Conservation (phyloP, 2,329 filamentous ascomycete genomes). For the Elsinoe batatas region DNA sequence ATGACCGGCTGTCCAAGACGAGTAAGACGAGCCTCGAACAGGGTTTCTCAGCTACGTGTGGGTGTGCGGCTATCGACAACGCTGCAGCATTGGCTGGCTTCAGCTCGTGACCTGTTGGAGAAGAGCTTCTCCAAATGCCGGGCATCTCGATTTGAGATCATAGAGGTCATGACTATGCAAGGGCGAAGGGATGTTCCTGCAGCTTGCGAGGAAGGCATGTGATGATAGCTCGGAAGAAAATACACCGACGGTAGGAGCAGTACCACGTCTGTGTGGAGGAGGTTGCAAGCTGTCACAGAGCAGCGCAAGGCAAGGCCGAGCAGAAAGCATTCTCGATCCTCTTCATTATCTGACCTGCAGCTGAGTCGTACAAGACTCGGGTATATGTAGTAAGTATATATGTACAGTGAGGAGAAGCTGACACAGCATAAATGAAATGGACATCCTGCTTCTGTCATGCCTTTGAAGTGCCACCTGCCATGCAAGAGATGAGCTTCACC, state of each 20-base stretch:
- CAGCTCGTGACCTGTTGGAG: not conserved
- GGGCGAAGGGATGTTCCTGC: not conserved
- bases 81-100: not conserved
- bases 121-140: constrained; percentile 8
- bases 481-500: constrained; percentile 25
- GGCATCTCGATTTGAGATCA: not conserved
- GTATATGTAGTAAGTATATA: constrained; percentile 4
- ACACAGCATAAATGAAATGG: not conserved
- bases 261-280: not conserved
- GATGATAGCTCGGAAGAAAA: not conserved
- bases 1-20: not conserved
- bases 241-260: not conserved
- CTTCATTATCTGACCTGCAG: not conserved
- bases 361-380: not conserved
- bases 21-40: not conserved
- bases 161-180: constrained; percentile 1
- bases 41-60: not conserved
- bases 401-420: constrained; percentile 2
- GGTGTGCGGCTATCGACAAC: not conserved
- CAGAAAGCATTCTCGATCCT: not conserved
- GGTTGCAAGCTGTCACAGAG: not conserved
- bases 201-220: not conserved
- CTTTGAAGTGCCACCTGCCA: constrained; percentile 3
- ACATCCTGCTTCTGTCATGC: not conserved
- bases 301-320: too few species aligned